These are phyloP conservation scores for Bryoerythrophyllum caledonicum DNA, from an alignment of 225 moss, liverwort and hornwort genomes.

Conservation along the genomic window DNA sequence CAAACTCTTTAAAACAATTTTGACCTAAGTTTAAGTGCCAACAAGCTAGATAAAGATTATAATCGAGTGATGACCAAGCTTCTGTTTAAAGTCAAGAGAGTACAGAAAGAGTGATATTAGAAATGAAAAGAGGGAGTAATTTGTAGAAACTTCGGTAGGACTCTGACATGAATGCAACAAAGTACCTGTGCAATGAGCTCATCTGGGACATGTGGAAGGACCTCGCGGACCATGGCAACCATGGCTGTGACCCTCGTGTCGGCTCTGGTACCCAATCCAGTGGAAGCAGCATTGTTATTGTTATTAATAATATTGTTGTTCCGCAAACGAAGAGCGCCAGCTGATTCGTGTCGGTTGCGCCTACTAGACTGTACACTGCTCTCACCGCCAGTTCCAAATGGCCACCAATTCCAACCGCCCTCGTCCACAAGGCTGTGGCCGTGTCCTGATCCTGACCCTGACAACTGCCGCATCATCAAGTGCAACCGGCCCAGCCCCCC, in stretches of 20 bases:
- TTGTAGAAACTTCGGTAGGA: too few species aligned
- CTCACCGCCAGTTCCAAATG: constrained; percentile 85
- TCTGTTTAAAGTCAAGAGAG: too few species aligned
- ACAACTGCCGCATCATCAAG: constrained; percentile 82
- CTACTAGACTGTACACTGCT: constrained; percentile 61
- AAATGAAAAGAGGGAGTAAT: too few species aligned
- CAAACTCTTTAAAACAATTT: too few species aligned
- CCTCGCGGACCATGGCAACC: constrained; percentile 94
- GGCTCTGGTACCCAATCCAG: constrained; percentile 55
- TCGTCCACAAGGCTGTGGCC: constrained; percentile 68
- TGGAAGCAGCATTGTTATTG: constrained; percentile 33
- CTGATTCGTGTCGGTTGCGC: constrained; percentile 51
- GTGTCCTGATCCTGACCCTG: constrained; percentile 55
- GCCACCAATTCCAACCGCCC: constrained; percentile 65
- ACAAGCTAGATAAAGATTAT: too few species aligned
- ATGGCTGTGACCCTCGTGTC: constrained; percentile 78
- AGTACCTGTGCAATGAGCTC: constrained; percentile 97
- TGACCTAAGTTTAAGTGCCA: too few species aligned
- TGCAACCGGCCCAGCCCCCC: constrained; percentile 82
- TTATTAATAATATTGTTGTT: too few species aligned
- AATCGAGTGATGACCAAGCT: too few species aligned
- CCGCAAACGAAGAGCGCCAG: constrained; percentile 45
- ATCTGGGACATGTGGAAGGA: constrained; percentile 93
- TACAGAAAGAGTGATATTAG: too few species aligned
- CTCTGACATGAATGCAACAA: constrained; percentile 1